Base-by-base conservation (phyloP, 2,329 filamentous ascomycete species). In the Elsinoe necatrix region DNA sequence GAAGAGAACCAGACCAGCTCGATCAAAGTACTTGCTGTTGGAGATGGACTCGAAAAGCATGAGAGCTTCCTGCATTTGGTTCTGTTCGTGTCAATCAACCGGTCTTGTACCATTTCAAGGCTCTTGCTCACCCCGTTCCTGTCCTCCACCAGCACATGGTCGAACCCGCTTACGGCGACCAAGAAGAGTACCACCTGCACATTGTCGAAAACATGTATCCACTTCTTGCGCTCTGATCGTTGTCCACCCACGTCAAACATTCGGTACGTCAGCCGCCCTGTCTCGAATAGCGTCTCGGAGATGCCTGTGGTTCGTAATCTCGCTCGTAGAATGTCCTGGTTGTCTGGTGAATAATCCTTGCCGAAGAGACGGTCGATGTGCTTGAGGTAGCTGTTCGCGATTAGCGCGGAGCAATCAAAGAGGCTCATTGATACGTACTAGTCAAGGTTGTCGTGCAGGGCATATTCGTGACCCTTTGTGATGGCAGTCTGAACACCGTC, bases 191-290 rank as follows among this genome's bases (percentile, higher is more conserved):
- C 95, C 8, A 91, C 95, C 7, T 90, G 95, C 67, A 96, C 91
- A 67, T 96, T 95, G 77, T 96, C 91, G 74, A 96, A 96, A 77
- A 91, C 95, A 77, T 96, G 91, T 66, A 96, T 96, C 91, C 91
- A 96, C 83, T 96, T 96, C 86, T 96, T 96, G 71, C 91, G 85
- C 75, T 96, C 91, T 5, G 89, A 95, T 71, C 91, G 83, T 75
- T 95, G 91, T 63, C 91, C 92, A 80, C 91, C 91, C 45, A 96
- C 91, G 68, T 96, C 91, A 74, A 95, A 95, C 91, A 96, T 95
- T 64, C 90, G 84, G 77, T 95, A 96, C 58, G 90, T 95, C 62
- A 96, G 78, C 67, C 95, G 88, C 63, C 89, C 90, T 63, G 95
- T 95, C 71, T 93, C 93, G 75, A 96, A 95, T 29, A 88, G 93